These are phyloP conservation scores for Solanum sitiens DNA, from an alignment of 257 asterid genomes.

Conservation along the genomic window DNA sequence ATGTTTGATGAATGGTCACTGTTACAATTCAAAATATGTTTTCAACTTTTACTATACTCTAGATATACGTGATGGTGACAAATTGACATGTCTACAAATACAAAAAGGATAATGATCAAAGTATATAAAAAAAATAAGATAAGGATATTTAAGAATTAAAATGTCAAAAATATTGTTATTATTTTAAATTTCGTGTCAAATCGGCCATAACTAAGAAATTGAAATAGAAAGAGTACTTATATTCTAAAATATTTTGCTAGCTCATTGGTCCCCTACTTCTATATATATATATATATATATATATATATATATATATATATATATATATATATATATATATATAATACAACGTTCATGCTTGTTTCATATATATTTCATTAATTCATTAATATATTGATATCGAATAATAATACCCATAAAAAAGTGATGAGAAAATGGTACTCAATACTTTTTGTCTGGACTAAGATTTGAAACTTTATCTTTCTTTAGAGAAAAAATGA, in stretches of 20 bases:
- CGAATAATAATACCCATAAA: neutral
- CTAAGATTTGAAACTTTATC: neutral
- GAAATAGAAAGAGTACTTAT: neutral
- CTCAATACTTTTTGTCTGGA: neutral
- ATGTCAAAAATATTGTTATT: neutral
- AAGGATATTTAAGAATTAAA: neutral
- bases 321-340: neutral
- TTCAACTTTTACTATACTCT: neutral
- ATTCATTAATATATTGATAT: neutral
- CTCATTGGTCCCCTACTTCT: neutral
- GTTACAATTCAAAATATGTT: neutral
- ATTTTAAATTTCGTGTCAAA: neutral
- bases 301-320: neutral
- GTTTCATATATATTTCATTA: neutral
- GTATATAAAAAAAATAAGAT: neutral
- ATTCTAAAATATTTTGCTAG: neutral
- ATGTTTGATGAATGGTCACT: conserved; percentile 12
- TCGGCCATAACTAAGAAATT: neutral
- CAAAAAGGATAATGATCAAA: neutral
- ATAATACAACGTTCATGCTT: neutral
- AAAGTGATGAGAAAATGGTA: neutral
- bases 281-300: no score
- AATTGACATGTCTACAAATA: neutral
- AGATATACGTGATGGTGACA: neutral
- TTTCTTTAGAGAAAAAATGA: neutral